Conservation (phyloP, 1,284 basidiomycete species). For the Trichosporon coremiiforme region DNA sequence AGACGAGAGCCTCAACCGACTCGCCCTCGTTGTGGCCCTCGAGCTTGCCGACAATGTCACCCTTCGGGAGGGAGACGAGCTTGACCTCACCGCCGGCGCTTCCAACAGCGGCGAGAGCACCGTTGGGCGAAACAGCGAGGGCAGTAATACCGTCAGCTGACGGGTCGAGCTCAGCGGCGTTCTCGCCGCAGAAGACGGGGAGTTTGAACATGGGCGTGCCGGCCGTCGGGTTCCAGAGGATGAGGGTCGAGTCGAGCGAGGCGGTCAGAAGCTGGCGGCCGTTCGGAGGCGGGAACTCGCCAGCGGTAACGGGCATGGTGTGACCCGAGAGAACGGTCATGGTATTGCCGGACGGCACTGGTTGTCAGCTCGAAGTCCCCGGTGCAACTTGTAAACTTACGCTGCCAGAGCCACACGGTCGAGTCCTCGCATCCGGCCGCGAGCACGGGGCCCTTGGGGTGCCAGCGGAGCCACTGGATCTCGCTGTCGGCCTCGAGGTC, state of each 20-base stretch:
- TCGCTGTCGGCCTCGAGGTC: slow-evolving; percentile 93
- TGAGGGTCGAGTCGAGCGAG: slow-evolving; percentile 77
- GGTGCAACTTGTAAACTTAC: slow-evolving; percentile 57
- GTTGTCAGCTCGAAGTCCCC: not conserved
- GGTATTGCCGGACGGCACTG: slow-evolving; percentile 87
- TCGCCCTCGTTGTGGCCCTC: slow-evolving; percentile 85
- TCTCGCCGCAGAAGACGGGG: slow-evolving; percentile 57
- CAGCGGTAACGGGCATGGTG: slow-evolving; percentile 78
- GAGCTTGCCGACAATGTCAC: slow-evolving; percentile 76
- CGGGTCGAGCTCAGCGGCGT: slow-evolving; percentile 61
- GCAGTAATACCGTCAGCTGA: slow-evolving; percentile 76
- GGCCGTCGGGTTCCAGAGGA: slow-evolving; percentile 85
- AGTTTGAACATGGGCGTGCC: slow-evolving; percentile 67
- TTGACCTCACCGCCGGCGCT: slow-evolving; percentile 79
- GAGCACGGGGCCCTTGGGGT: slow-evolving; percentile 87
- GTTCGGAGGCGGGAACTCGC: slow-evolving; percentile 70
- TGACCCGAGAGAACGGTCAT: slow-evolving; percentile 97
- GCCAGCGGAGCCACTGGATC: slow-evolving; percentile 94
- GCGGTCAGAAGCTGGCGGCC: slow-evolving; percentile 88
- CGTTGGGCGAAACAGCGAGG: slow-evolving; percentile 78
- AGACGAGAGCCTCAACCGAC: slow-evolving; percentile 84
- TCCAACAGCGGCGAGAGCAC: slow-evolving; percentile 84
- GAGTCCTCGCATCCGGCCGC: slow-evolving; percentile 91
- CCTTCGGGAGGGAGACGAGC: slow-evolving; percentile 81
- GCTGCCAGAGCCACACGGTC: slow-evolving; percentile 97